Conservation (phyloP, 306 rosid species). For the Corylus avellana region DNA sequence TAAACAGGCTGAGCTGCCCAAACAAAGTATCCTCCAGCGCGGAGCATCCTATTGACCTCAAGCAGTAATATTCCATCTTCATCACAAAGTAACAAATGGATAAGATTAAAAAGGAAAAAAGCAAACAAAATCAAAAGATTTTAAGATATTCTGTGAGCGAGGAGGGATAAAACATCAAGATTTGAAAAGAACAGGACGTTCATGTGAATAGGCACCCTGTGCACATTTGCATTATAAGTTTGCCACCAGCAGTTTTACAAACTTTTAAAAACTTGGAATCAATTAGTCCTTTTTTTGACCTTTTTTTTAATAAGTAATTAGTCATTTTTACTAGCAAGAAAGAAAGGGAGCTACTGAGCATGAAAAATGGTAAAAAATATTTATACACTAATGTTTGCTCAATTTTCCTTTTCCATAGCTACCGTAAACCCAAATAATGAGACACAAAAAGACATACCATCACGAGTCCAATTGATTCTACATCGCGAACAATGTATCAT, state of each 20-base stretch:
- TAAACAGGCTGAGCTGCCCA: constrained; percentile 99
- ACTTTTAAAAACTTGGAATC: neutral
- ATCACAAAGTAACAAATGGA: constrained; percentile 35
- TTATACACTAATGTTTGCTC: constrained; percentile 15
- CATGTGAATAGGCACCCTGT: neutral
- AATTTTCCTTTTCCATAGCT: neutral
- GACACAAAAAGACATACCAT: constrained; percentile 53
- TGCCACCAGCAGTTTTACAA: neutral
- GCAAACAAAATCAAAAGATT: neutral
- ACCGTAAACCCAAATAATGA: constrained; percentile 6
- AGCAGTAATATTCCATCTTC: constrained; percentile 93
- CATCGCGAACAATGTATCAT: constrained; percentile 93
- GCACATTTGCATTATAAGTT: neutral
- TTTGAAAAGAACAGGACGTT: neutral
- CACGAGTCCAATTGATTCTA: constrained; percentile 92
- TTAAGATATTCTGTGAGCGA: neutral
- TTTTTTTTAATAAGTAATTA: no score
- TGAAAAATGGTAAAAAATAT: neutral
- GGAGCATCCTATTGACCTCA: constrained; percentile 91
- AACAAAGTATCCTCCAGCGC: constrained; percentile 95
- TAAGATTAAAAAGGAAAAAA: neutral
- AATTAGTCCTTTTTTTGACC: neutral
- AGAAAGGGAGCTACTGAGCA: neutral
- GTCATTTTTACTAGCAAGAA: no score
- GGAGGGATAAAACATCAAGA: neutral